These are phyloP conservation scores for Colletotrichum godetiae DNA, from an alignment of 2,329 filamentous ascomycete genomes.

Conservation along the genomic window DNA sequence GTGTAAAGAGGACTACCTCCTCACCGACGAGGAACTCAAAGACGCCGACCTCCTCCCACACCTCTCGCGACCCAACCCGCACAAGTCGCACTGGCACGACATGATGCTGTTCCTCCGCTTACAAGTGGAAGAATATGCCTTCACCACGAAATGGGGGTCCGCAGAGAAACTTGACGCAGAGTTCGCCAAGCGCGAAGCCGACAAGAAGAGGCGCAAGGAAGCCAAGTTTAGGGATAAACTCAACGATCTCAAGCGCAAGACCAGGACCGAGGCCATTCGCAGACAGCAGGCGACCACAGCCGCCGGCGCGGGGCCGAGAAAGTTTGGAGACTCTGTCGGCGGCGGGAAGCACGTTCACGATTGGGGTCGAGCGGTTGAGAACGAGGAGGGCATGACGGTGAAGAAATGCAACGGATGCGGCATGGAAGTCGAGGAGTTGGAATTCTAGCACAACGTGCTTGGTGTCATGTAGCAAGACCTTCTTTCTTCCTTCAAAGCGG, in stretches of 20 bases:
- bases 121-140: constrained; percentile 94
- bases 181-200: constrained; percentile 80
- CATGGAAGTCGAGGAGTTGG: constrained; percentile 83
- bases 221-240: constrained; percentile 92
- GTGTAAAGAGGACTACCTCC: constrained; percentile 91
- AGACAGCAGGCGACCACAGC: constrained; percentile 70
- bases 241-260: constrained; percentile 91
- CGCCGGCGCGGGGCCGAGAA: constrained; percentile 61
- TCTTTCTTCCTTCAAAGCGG: neutral
- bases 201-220: constrained; percentile 89
- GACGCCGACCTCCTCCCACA: constrained; percentile 89
- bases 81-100: constrained; percentile 96
- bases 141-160: constrained; percentile 91
- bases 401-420: constrained; percentile 84
- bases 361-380: constrained; percentile 79
- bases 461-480: neutral
- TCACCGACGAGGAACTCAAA: constrained; percentile 91
- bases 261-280: constrained; percentile 88
- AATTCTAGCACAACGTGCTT: constrained; percentile 53
- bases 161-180: constrained; percentile 87
- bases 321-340: constrained; percentile 83
- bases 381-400: constrained; percentile 77
- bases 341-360: constrained; percentile 86
- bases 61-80: constrained; percentile 89
- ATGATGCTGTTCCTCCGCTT: constrained; percentile 98